These are phyloP conservation scores for Leishmania gerbilli DNA, from an alignment of 208 protist species.

Conservation along the genomic window DNA sequence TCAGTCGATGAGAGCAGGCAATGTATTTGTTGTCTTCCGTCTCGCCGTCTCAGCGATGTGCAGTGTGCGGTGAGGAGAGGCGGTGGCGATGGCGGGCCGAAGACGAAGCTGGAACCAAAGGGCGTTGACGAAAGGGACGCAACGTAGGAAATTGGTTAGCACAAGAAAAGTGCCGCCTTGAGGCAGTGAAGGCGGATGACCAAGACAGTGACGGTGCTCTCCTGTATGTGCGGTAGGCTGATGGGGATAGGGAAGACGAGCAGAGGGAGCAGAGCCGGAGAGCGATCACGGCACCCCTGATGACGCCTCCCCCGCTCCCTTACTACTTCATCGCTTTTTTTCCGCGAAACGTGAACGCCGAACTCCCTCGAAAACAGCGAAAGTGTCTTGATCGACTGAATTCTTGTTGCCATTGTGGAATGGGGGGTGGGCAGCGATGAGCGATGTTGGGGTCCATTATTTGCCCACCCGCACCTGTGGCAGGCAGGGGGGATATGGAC, in stretches of 20 bases:
- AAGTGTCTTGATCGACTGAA: neutral
- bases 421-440: neutral
- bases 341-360: neutral
- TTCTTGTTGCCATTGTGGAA: neutral
- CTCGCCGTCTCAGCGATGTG: neutral
- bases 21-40: neutral
- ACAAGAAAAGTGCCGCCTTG: neutral
- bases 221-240: neutral
- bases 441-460: neutral
- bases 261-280: neutral
- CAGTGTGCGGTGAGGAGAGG: neutral
- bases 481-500: neutral
- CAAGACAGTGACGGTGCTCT: neutral
- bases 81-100: neutral
- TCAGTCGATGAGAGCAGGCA: too few species aligned
- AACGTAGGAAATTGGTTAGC: neutral
- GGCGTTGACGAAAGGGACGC: neutral
- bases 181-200: neutral
- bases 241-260: neutral
- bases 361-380: neutral
- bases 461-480: neutral
- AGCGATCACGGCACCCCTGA: neutral
- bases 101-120: conserved; percentile 7
- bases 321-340: neutral
- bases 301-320: neutral